Base-by-base conservation (phyloP, 306 rosid species). In the Myrica gale region DNA sequence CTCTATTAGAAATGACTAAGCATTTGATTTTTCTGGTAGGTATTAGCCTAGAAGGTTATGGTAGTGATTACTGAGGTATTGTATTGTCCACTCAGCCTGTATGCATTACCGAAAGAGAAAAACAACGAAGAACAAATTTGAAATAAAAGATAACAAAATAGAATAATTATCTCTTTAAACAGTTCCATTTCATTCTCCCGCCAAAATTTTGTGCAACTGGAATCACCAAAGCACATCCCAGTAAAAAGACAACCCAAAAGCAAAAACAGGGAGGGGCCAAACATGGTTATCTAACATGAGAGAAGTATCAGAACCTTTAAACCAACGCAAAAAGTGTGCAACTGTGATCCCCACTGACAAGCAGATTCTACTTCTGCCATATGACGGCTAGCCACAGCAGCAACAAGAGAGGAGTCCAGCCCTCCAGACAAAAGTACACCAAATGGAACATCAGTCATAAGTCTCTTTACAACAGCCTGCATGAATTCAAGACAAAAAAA, bases 341-440 rank as follows among this genome's bases (percentile, higher is more conserved):
- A 78, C 81, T 90, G 96, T 53, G 99, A 85, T 75, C 97, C 99
- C 99, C 99, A 96, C 81, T 96, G 99, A 77, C 77, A 68, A 74
- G 96, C 93, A 62, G 87, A 88, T 45, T 83, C 89, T 68, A 86
- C 78, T 42, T 90, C 82, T 41, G 85, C 89, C 89, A 96, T 78
- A 84, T 85, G 76, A 60, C 96, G 93, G 79, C 81, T 77, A 78
- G 92, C 90, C 73, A 96, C 96, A 48, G 99, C 88, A 66, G 99
- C 99, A 77, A 96, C 99, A 71, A 96, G 97, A 46, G 99, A 92
- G 76, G 99, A 96, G 82, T 96, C 99, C 69, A 96, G 74, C 60
- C 99, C 99, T 76, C 99, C 99, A 0, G 98, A 92, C 81, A 92
- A 81, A 69, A 96, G 98, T 76, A 96, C 96, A 67, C 99, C 99